A percentile compares a stretch with the other conserved stretches of the same genome.
These are phyloP conservation scores for Backusella macrospora DNA, from an alignment of 192 early-diverging fungal species.

Conservation along the genomic window DNA sequence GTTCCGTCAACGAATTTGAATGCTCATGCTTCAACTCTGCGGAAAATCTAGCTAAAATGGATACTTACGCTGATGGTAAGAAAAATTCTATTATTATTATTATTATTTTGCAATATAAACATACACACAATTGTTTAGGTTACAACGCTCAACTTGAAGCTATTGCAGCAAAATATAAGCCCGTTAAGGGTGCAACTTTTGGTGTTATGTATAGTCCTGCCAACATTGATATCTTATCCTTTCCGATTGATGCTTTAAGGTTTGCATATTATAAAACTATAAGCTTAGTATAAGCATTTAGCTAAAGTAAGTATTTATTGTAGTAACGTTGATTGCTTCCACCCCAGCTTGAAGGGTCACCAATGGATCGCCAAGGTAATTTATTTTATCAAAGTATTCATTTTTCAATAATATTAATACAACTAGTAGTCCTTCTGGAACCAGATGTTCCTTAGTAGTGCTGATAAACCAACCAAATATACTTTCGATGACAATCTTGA, in stretches of 20 bases:
- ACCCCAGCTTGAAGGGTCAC: conserved; percentile 24
- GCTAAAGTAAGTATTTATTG: neutral
- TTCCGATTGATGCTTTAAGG: conserved; percentile 23
- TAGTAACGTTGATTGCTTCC: conserved; percentile 31
- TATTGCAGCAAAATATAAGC: conserved; percentile 24
- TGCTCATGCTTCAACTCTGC: conserved; percentile 23
- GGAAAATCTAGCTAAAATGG: conserved; percentile 19
- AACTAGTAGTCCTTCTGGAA: conserved; percentile 28
- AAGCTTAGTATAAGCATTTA: neutral
- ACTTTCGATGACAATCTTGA: conserved; percentile 4
- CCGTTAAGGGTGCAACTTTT: conserved; percentile 4
- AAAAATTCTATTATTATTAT: neutral
- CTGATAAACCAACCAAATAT: neutral
- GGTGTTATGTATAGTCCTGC: conserved; percentile 23
- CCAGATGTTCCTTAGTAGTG: conserved; percentile 20
- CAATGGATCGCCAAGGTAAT: conserved; percentile 27
- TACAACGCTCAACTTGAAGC: conserved; percentile 21
- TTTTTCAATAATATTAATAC: neutral
- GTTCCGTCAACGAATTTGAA: conserved; percentile 17
- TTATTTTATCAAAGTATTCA: too few species aligned
- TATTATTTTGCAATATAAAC: neutral
- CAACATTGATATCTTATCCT: conserved; percentile 12
- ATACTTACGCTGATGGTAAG: conserved; percentile 23
- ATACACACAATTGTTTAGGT: neutral
- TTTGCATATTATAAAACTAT: neutral